Base-by-base conservation (phyloP, 2,329 filamentous ascomycete genomes). In the Fusarium sp. region DNA sequence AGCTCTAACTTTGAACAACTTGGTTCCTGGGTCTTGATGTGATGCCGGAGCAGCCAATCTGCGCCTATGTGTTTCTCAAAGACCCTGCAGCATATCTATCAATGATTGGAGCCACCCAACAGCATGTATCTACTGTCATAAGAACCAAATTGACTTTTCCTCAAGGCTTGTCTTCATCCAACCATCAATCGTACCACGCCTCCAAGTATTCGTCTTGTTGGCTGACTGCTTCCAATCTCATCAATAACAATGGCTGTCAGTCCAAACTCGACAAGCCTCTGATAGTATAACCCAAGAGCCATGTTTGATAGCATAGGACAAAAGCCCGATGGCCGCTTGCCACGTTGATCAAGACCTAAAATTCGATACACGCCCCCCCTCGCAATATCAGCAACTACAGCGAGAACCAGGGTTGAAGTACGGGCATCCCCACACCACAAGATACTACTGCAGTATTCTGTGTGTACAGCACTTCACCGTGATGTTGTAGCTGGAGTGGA, bases 291-390 rank as follows among this genome's bases (percentile, higher is more conserved):
- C 35, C 33, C 46, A 37, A 43, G 49, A 47, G 23, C 42, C 43
- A 44, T 58, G 57, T 54, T 64, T 64, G 47, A 57, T 59, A 60
- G 44, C 46, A 74, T 67, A 44, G 61, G 40, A 60, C 30, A 43
- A 49, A 54, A 68, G 57, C 63, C 76, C 65, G 68, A 58, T 78
- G 72, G 69, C 69, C 75, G 75, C 61, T 75, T 81, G 80, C 80
- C 81, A 82, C 80, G 80, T 82, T 81, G 79, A 80, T 78, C 64
- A 66, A 70, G 67, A 69, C 67, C 75, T 76, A 65, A 68, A 72
- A 69, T 69, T 60, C 64, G 47, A 67, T 60, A 69, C 65, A 77
- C 73, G 33, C 69, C 56, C 75, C 69, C 73, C 72, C 60, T 52
- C 65, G 58, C 44, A 62, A 57, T 62, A 75, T 69, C 65, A 70